Base-by-base conservation (phyloP, 768 basidiomycete genomes). In the Psilocybe subaeruginosa region DNA sequence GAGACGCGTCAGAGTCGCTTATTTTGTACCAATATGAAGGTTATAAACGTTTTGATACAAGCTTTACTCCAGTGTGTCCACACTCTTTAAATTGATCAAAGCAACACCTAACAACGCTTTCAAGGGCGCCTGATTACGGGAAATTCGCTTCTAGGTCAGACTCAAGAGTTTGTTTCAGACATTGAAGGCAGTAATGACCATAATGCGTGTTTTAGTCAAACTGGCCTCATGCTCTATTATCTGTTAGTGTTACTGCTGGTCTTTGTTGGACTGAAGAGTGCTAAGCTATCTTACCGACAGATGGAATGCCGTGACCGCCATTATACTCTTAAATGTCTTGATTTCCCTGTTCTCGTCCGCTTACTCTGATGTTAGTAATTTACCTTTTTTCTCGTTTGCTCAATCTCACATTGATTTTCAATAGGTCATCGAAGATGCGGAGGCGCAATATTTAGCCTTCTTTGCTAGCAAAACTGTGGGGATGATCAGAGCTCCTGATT, bases 341-440 rank as follows among this genome's bases (percentile, higher is more conserved):
- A 95, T 98, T 67, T 97, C 95, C n/a, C 77, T 98, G 67, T 97
- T 97, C 72, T 88, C 95, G 16, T 93, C 94, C 53, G 94, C 95
- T 0, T 97, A 97, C 69, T 86, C 89, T 9, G 95, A 95, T 67
- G 93, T 92, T 58, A 72, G 83, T 47, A 2, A 29, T 11, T 41
- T 52, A 12, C 17, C 19, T 6, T 47, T 46, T 54, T 35, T 30
- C 51, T 5, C 30, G 29, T 17, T 19, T 39, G 64, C 55, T 46
- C 16, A 55, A 39, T 33, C 48, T 12, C 8, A 23, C 4, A 61
- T 16, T 14, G 11, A 29, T 14, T 8, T 5, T 12, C 23, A 19
- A 49, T 4, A 93, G 92, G 85, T 94, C 7, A 81, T 93, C 1
- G 85, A 84, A 35, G 89, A 95, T 66, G 94, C 95, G 1, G 91